phyloP scores from a whole-genome alignment of 163 green algal genomes.

The Smithsoniella earleae region DNA sequence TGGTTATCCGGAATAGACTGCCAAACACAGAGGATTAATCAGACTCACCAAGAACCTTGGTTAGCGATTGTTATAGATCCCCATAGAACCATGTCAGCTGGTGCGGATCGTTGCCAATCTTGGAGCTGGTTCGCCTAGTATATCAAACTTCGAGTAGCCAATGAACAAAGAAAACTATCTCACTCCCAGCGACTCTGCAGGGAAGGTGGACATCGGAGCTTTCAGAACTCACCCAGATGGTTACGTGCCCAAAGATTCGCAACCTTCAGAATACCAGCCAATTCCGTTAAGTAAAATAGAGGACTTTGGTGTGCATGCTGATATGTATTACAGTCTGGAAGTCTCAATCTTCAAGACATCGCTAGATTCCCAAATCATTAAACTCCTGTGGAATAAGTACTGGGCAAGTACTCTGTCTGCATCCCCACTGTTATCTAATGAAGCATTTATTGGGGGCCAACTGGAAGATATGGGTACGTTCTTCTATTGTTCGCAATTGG shows the following conservation, averaged over 20 bases:
- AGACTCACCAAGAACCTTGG: conserved; percentile 69
- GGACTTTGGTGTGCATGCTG: conserved; percentile 92
- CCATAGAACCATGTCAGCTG: conserved; percentile 66
- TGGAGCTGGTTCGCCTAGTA: no score
- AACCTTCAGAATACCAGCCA: conserved; percentile 84
- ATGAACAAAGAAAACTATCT: background rate
- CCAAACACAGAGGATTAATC: conserved; percentile 69
- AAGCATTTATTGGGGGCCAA: conserved; percentile 48
- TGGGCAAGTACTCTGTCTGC: conserved; percentile 76
- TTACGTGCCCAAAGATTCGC: conserved; percentile 79
- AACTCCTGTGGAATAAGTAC: conserved; percentile 82
- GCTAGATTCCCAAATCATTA: conserved; percentile 66
- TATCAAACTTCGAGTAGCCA: no score
- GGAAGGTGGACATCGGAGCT: conserved; percentile 94
- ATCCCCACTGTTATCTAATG: conserved; percentile 60
- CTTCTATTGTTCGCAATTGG: no score
- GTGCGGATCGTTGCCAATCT: no score
- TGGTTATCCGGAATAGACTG: conserved; percentile 98
- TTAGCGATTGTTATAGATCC: conserved; percentile 95
- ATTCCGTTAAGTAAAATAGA: conserved; percentile 96
- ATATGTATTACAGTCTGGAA: conserved; percentile 74
- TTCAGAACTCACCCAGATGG: conserved; percentile 78
- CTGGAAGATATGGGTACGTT: conserved; percentile 64
- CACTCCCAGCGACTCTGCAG: conserved; percentile 40
- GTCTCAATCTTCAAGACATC: conserved; percentile 88